Conservation (phyloP, 805 yeast species). For the Starmerella vitae region DNA sequence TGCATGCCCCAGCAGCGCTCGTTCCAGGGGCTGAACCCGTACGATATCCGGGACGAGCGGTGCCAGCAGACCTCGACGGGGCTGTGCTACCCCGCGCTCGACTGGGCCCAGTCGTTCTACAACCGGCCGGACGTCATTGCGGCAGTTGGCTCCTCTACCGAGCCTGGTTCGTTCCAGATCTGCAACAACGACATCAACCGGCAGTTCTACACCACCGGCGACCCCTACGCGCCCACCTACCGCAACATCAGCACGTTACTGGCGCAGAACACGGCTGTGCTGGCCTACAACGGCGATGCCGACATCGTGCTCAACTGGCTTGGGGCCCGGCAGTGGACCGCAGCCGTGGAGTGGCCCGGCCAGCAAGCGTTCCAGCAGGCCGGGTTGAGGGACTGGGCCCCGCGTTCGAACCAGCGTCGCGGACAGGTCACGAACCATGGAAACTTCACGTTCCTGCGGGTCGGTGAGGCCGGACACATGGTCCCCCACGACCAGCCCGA, state of each 20-base stretch:
- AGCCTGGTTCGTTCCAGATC: slow-evolving; percentile 35
- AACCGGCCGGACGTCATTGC: slow-evolving; percentile 41
- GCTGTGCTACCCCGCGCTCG: slow-evolving; percentile 44
- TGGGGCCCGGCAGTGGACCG: slow-evolving; percentile 79
- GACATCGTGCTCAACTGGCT: slow-evolving; percentile 95
- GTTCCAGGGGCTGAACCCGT: slow-evolving; percentile 41
- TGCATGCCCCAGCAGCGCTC: slow-evolving; percentile 13
- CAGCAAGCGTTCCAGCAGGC: slow-evolving; percentile 29
- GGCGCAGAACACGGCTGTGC: slow-evolving; percentile 60
- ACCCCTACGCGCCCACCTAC: slow-evolving; percentile 87
- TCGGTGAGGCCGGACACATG: slow-evolving; percentile 82
- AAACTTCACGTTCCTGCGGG: slow-evolving; percentile 61
- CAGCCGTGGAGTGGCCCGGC: slow-evolving; percentile 49
- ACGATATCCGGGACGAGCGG: slow-evolving; percentile 46
- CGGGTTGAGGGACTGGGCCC: slow-evolving; percentile 31
- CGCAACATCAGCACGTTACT: slow-evolving; percentile 52
- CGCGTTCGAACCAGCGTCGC: slow-evolving; percentile 30
- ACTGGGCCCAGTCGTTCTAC: slow-evolving; percentile 38
- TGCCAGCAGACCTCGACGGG: slow-evolving; percentile 49
- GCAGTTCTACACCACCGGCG: slow-evolving; percentile 37
- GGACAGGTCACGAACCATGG: slow-evolving; percentile 62
- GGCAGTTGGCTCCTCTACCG: slow-evolving; percentile 40
- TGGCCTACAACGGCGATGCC: slow-evolving; percentile 90
- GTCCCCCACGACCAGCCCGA: slow-evolving; percentile 82
- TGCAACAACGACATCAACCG: slow-evolving; percentile 65